These are phyloP conservation scores for Pseudisothecium myosuroides DNA, from an alignment of 225 moss, liverwort and hornwort species.

Conservation along the genomic window DNA sequence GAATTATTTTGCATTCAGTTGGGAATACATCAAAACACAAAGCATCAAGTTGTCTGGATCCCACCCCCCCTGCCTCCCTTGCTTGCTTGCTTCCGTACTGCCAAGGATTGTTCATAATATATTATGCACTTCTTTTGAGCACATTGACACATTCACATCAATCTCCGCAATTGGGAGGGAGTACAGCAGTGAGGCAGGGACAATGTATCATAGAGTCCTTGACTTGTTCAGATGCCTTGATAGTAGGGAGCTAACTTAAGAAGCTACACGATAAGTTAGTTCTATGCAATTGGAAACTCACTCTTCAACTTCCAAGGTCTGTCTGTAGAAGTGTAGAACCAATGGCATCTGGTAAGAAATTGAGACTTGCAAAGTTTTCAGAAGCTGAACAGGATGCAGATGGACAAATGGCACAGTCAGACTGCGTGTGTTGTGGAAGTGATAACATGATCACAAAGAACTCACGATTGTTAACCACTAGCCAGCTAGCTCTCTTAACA, in stretches of 20 bases:
- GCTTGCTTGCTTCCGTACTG: not conserved
- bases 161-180: not conserved
- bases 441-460: not conserved
- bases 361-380: not conserved
- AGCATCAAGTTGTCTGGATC: too few relatives aligned
- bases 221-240: not conserved
- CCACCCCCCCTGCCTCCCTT: too few relatives aligned
- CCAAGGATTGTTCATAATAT: not conserved
- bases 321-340: too few relatives aligned
- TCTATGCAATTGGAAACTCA: not conserved
- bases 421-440: not conserved
- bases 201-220: not conserved
- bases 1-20: not conserved
- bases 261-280: too few relatives aligned
- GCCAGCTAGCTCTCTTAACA: too few relatives aligned
- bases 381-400: not conserved
- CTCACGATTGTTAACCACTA: too few relatives aligned
- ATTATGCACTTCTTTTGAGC: not conserved
- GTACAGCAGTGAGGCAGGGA: not conserved
- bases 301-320: not conserved
- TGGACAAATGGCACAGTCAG: not conserved
- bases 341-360: too few relatives aligned
- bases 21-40: too few relatives aligned
- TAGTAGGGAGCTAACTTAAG: not conserved
- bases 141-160: not conserved